A percentile compares a stretch with the other conserved stretches of the same genome.
Conservation (phyloP, 2,329 filamentous ascomycete species). For the Sporothrix euskadiensis region DNA sequence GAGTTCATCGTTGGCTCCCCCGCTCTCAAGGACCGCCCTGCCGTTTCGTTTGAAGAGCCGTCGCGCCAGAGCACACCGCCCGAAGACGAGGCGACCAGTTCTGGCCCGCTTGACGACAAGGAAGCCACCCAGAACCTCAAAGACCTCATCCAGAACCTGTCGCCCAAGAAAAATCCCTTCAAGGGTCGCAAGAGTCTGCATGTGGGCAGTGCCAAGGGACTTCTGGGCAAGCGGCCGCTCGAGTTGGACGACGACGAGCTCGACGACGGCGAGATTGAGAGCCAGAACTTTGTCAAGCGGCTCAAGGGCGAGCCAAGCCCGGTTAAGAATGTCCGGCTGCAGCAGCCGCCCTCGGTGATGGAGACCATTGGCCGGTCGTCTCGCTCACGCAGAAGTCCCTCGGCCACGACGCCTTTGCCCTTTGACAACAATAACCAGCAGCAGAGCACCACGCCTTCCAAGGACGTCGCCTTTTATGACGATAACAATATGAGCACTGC, state of each 20-base stretch:
- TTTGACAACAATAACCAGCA: constrained; percentile 32
- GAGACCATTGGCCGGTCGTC: constrained; percentile 63
- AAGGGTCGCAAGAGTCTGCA: constrained; percentile 74
- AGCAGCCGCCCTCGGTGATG: constrained; percentile 66
- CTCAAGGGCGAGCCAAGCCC: constrained; percentile 73
- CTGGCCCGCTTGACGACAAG: constrained; percentile 53
- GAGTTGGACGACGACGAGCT: constrained; percentile 64
- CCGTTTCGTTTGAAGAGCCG: constrained; percentile 67
- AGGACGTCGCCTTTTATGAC: constrained; percentile 35
- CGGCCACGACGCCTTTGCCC: constrained; percentile 43
- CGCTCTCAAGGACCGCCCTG: constrained; percentile 39
- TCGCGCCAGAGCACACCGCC: constrained; percentile 52
- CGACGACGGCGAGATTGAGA: constrained; percentile 54
- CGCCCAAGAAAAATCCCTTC: constrained; percentile 68
- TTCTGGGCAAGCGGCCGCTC: constrained; percentile 71
- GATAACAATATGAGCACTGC: constrained; percentile 35
- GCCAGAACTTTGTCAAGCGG: constrained; percentile 64
- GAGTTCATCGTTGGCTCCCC: constrained; percentile 60
- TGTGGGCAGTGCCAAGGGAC: constrained; percentile 69
- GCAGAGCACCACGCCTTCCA: constrained; percentile 40
- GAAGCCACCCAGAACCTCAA: constrained; percentile 68
- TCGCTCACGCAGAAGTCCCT: constrained; percentile 51
- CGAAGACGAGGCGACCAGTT: constrained; percentile 54
- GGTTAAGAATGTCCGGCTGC: constrained; percentile 71
- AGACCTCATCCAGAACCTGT: constrained; percentile 76